These are phyloP conservation scores for Rusavskia elegans DNA, from an alignment of 495 filamentous ascomycete species.

Conservation along the genomic window DNA sequence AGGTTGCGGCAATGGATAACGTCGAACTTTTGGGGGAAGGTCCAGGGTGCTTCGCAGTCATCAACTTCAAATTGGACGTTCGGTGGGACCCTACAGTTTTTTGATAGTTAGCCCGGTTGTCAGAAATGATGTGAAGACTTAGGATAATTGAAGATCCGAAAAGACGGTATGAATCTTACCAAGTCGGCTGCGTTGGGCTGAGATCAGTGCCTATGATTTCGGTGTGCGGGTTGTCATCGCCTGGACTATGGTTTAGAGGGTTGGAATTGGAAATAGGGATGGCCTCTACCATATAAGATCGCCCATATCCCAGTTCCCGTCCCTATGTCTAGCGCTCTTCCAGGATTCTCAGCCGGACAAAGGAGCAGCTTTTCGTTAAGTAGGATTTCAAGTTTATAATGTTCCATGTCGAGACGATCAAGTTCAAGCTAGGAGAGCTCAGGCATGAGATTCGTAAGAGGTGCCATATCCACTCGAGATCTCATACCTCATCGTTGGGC, in stretches of 20 bases:
- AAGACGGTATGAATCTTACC: too few species aligned
- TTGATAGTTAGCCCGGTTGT: too few species aligned
- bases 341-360: slow-evolving; percentile 32
- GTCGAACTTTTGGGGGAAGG: slow-evolving; percentile 30
- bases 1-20: slow-evolving; percentile 35
- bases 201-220: slow-evolving; percentile 30
- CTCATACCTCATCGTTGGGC: slow-evolving; percentile 13
- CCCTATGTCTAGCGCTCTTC: slow-evolving; percentile 42
- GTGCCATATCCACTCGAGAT: too few species aligned
- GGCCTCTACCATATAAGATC: slow-evolving; percentile 43
- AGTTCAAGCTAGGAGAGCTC: slow-evolving; percentile 32
- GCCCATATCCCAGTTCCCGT: slow-evolving; percentile 52
- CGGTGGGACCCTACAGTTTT: slow-evolving; percentile 29
- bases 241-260: too few species aligned
- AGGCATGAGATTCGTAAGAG: too few species aligned
- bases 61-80: slow-evolving; percentile 49
- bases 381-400: slow-evolving; percentile 39
- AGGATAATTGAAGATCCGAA: too few species aligned
- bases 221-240: slow-evolving; percentile 16
- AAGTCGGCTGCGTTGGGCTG: slow-evolving; percentile 29
- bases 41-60: slow-evolving; percentile 35
- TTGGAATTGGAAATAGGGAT: too few species aligned
- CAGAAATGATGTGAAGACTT: too few species aligned
- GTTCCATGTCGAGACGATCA: slow-evolving; percentile 54
- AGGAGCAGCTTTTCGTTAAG: slow-evolving; percentile 35